Conservation (phyloP, 768 basidiomycete species). For the Hygrocybe punicea region DNA sequence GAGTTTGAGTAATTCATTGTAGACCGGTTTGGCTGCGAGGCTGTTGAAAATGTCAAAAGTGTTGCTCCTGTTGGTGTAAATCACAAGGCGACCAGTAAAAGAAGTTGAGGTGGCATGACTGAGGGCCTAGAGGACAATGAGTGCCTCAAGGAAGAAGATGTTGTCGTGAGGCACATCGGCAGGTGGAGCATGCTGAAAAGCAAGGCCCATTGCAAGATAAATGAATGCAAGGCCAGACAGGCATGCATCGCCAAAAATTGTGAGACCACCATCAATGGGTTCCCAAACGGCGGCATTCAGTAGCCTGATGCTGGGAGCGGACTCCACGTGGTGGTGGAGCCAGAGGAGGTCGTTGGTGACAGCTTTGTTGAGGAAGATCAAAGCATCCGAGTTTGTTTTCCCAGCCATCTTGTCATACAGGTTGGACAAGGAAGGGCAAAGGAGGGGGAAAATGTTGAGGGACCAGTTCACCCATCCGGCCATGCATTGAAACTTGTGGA, state of each 20-base stretch:
- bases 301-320: conserved; percentile 18
- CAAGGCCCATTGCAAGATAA: conserved; percentile 5
- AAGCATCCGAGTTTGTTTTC: conserved; percentile 11
- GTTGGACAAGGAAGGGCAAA: conserved; percentile 25
- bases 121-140: conserved; percentile 16
- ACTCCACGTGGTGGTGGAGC: conserved; percentile 15
- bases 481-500: conserved; percentile 31
- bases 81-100: conserved; percentile 6
- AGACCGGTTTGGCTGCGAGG: too few relatives aligned
- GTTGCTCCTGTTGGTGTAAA: conserved; percentile 26
- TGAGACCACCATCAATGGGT: conserved; percentile 6
- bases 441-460: conserved; percentile 34
- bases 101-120: not conserved
- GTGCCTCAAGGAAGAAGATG: conserved; percentile 29
- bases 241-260: conserved; percentile 25
- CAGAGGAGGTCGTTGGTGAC: too few relatives aligned
- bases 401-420: conserved; percentile 33
- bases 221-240: too few relatives aligned
- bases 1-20: conserved; percentile 15
- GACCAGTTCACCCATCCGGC: too few relatives aligned
- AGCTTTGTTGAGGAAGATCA: conserved; percentile 23
- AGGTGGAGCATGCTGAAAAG: conserved; percentile 11
- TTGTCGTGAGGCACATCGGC: not conserved
- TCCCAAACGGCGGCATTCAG: conserved; percentile 20
- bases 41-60: conserved; percentile 21